Conservation (phyloP, 2,329 filamentous ascomycete genomes). For the Colletotrichum spinosum region DNA sequence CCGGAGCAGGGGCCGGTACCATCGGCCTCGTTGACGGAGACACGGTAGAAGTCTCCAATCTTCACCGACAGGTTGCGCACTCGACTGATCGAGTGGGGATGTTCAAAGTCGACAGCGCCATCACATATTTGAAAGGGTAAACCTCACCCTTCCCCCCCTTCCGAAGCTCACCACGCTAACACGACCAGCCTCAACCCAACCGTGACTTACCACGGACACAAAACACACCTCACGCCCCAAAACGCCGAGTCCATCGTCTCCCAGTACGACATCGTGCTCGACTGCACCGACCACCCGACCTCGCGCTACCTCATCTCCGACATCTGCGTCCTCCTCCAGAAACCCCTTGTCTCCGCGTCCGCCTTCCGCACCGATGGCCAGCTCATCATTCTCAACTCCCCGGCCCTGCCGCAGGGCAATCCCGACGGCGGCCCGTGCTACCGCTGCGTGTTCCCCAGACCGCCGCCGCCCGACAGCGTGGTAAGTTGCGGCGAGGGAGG, state of each 20-base stretch:
- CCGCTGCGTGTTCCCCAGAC: constrained; percentile 89
- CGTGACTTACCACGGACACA: constrained; percentile 72
- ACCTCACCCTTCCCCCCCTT: neutral
- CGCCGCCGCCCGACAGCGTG: constrained; percentile 85
- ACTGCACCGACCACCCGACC: constrained; percentile 94
- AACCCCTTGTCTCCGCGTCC: constrained; percentile 88
- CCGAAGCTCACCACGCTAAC: neutral
- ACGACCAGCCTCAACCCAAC: constrained; percentile 76
- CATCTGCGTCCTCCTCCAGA: constrained; percentile 81
- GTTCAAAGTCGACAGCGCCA: constrained; percentile 84
- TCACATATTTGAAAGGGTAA: constrained; percentile 67
- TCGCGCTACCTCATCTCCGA: constrained; percentile 95
- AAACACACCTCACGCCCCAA: constrained; percentile 73
- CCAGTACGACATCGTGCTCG: constrained; percentile 85
- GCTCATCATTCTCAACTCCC: constrained; percentile 87
- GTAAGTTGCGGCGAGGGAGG: constrained; percentile 93
- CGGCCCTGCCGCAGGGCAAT: constrained; percentile 71
- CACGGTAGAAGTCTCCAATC: constrained; percentile 86
- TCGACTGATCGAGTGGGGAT: constrained; percentile 76
- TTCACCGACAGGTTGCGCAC: constrained; percentile 93
- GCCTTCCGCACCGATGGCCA: constrained; percentile 91
- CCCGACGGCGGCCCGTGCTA: constrained; percentile 84
- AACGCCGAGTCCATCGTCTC: constrained; percentile 76
- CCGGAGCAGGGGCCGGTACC: constrained; percentile 86
- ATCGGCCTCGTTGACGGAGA: constrained; percentile 91